Base-by-base conservation (phyloP, 306 rosid genomes). In the Mucuna pruriens region DNA sequence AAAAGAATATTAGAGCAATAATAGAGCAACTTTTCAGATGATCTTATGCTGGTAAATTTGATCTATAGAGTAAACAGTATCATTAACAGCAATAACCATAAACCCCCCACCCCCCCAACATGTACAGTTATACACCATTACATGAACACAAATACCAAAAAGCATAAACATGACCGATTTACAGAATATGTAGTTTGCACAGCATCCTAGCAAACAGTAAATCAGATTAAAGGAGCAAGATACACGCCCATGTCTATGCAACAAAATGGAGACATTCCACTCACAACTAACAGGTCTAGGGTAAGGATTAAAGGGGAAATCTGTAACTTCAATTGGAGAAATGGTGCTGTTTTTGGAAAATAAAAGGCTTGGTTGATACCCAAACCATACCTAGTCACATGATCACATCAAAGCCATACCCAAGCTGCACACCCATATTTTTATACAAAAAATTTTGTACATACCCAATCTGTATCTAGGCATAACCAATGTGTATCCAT, bases 1-100 rank as follows among this genome's bases (percentile, higher is more conserved):
- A 84, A 23, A 45, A 45, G 51, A 80, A 15, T 11, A 16, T 83
- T 45, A 83, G 40, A 79, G 48, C 51, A 83, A 45, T 16, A n/a
- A 42, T 2, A 65, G 11, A 76, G 12, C 26, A 52, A 48, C 19
- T 40, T 51, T 9, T 64, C 13, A 2, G 76, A 46, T 25, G 23
- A 71, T 16, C 70, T 7, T 46, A n/a, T n/a, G 10, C 74, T 46
- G 4, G 55, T 9, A 29, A 15, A 76, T 44, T 25, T 58, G 8
- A 64, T 54, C 19, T 9, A 22, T 17, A 8, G 7, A 29, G 48
- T 9, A 31, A 51, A 40, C 1, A 1, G 22, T 31, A 33, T 19
- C 1, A 42, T 62, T 40, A 22, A 71, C 16, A 26, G 69, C 40
- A 81, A 73, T 17, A 44, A 54, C 17, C 10, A 45, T 44, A 73